A percentile compares a stretch with the other conserved stretches of the same genome.
Conservation (phyloP, 2,329 filamentous ascomycete species). For the Penicillium sp. region DNA sequence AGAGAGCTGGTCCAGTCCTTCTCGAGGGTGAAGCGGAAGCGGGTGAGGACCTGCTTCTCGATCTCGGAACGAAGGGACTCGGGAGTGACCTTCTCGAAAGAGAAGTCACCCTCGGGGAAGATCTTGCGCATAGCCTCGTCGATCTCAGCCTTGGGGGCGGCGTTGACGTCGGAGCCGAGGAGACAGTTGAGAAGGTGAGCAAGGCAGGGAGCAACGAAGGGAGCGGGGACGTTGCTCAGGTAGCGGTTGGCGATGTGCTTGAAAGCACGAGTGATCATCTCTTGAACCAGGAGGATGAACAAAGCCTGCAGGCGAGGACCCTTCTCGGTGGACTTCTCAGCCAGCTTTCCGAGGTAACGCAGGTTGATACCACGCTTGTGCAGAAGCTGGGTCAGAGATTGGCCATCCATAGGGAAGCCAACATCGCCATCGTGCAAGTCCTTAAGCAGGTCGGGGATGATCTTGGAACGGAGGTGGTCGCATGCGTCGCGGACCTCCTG, state of each 20-base stretch:
- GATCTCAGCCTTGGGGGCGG: constrained; percentile 75
- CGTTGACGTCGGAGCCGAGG: constrained; percentile 73
- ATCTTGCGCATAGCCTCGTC: constrained; percentile 73
- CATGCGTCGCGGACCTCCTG: constrained; percentile 83
- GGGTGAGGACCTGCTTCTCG: constrained; percentile 67
- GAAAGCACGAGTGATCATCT: constrained; percentile 94
- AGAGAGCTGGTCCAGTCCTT: constrained; percentile 67
- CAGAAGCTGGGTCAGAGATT: constrained; percentile 81
- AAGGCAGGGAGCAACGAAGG: constrained; percentile 76
- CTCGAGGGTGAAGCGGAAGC: constrained; percentile 76
- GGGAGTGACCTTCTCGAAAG: constrained; percentile 78
- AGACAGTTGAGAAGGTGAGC: constrained; percentile 93
- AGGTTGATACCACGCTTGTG: constrained; percentile 98
- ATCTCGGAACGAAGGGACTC: constrained; percentile 70
- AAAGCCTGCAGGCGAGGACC: constrained; percentile 76
- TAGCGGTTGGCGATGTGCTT: constrained; percentile 86
- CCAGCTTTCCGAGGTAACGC: constrained; percentile 87
- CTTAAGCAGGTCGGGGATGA: constrained; percentile 81
- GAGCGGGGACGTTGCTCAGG: constrained; percentile 75
- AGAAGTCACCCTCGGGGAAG: constrained; percentile 79
- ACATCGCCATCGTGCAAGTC: constrained; percentile 91
- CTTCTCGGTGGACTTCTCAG: constrained; percentile 66
- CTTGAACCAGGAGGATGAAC: constrained; percentile 75
- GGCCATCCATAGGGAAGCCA: constrained; percentile 98
- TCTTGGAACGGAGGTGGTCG: constrained; percentile 71